Base-by-base conservation (phyloP, 768 basidiomycete genomes). In the Cystofilobasidium capitatum region DNA sequence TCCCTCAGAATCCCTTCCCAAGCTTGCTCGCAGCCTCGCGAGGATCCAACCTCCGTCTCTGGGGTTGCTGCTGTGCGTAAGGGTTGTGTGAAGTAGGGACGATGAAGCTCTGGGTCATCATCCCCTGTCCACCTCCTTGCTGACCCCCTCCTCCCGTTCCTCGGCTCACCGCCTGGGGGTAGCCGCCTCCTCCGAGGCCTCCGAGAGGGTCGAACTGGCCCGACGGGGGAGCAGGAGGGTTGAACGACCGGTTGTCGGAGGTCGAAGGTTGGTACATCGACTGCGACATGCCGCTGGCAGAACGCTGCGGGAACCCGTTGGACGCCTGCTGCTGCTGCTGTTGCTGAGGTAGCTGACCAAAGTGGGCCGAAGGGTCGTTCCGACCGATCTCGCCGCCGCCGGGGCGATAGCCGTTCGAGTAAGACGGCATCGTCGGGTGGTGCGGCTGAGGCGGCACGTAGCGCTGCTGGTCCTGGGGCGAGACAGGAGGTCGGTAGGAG, bases 21-120 rank as follows among this genome's bases (percentile, higher is more conserved):
- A 68, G 40, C 44, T 91, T 92, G 75, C 88, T 88, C 24, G 89
- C 90, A 17, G 89, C 89, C 73, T 89, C 86, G 73, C 86, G 81
- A 13, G 91, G 86, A 75, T 96, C 92, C 72, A 94, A 76, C 73
- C 87, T 81, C 51, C 86, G 84, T 71, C 88, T 79, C 58, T 58
- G 61, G 29, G 61, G 57, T 14, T 31, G 58, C 31, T 47, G 33
- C 8, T 39, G 63, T 42, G 20, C 20, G 22, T 39, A 42, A 7
- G 47, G 45, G 22, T 58, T 57, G 0, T 54, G 22, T 3, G 69
- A n/a, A 20, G 72, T 44, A 24, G 62, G 59, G 17, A 58, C 44
- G 40, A 69, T 71, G 63, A 71, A 71, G 61, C 70, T 71, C 47
- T 71, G 70, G 20, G 66, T 70, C 69, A 70, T 68, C 29, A 44